Conservation (phyloP, 2,329 filamentous ascomycete species). For the Hirsutella thompsonii region DNA sequence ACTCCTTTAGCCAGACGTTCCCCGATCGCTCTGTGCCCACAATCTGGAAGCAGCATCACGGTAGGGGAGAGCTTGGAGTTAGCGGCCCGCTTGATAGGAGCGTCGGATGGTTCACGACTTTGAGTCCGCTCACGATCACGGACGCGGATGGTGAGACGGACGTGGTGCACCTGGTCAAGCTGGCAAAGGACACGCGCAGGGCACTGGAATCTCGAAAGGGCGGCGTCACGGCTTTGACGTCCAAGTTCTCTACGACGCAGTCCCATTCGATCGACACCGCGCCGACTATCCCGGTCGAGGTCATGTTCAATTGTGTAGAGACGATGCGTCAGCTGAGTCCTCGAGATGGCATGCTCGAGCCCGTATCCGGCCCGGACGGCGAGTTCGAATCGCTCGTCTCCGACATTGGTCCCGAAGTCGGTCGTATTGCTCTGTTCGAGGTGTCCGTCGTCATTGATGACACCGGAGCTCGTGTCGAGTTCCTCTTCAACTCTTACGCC, state of each 20-base stretch:
- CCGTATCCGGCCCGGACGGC: conserved; percentile 26
- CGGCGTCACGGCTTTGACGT: neutral
- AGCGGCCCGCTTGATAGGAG: conserved; percentile 36
- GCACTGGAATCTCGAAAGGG: conserved; percentile 7
- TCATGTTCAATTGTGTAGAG: conserved; percentile 45
- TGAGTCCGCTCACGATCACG: conserved; percentile 34
- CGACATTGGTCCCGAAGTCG: conserved; percentile 31
- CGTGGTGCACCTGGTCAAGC: conserved; percentile 35
- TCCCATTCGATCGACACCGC: conserved; percentile 6
- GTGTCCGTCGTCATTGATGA: conserved; percentile 33
- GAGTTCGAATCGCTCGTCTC: conserved; percentile 24
- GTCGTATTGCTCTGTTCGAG: conserved; percentile 37
- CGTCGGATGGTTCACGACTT: conserved; percentile 47
- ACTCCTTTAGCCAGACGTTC: conserved; percentile 44
- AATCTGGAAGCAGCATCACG: conserved; percentile 41
- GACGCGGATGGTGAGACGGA: conserved; percentile 31
- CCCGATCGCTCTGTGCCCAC: conserved; percentile 35
- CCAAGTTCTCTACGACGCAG: neutral
- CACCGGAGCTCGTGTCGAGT: conserved; percentile 28
- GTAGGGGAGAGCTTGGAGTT: conserved; percentile 29
- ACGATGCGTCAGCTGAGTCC: conserved; percentile 33
- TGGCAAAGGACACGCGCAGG: conserved; percentile 38
- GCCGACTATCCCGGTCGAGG: conserved; percentile 37
- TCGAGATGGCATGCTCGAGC: conserved; percentile 34
- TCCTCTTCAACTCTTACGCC: conserved; percentile 29